phyloP scores from a whole-genome alignment of 176 grass and related monocot genomes.

The Oryza punctata region DNA sequence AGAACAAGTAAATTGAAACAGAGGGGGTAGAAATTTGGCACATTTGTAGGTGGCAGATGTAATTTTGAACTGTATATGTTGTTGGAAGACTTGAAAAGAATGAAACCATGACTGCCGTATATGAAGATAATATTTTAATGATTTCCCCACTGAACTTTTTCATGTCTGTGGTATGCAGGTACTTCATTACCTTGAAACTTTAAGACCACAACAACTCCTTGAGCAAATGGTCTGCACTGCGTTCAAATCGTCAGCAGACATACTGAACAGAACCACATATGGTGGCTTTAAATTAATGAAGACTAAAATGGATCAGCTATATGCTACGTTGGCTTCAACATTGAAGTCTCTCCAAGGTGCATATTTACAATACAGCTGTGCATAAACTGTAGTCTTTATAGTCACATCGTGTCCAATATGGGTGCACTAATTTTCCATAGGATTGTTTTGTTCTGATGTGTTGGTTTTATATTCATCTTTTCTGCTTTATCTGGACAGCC shows the following conservation, averaged over 20 bases:
- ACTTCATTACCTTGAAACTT: slow-evolving; percentile 97
- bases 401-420: background rate
- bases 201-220: slow-evolving; percentile 85
- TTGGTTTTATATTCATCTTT: background rate
- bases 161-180: slow-evolving; percentile 51
- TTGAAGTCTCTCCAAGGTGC: slow-evolving; percentile 86
- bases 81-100: background rate
- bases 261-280: slow-evolving; percentile 75
- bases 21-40: background rate
- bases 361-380: background rate
- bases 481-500: slow-evolving; percentile 8
- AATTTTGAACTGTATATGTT: background rate
- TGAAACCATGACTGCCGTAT: background rate
- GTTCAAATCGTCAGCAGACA: slow-evolving; percentile 87
- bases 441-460: background rate
- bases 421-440: slow-evolving; percentile 18
- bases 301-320: slow-evolving; percentile 86
- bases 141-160: slow-evolving; percentile 16
- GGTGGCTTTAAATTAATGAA: slow-evolving; percentile 83
- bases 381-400: slow-evolving; percentile 11
- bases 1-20: no score
- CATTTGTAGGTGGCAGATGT: slow-evolving; percentile 10
- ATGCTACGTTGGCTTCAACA: slow-evolving; percentile 73
- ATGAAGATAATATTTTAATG: background rate
- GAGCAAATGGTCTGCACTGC: slow-evolving; percentile 92